Conservation (phyloP, 345 rosid genomes). For the Linum tenue region DNA sequence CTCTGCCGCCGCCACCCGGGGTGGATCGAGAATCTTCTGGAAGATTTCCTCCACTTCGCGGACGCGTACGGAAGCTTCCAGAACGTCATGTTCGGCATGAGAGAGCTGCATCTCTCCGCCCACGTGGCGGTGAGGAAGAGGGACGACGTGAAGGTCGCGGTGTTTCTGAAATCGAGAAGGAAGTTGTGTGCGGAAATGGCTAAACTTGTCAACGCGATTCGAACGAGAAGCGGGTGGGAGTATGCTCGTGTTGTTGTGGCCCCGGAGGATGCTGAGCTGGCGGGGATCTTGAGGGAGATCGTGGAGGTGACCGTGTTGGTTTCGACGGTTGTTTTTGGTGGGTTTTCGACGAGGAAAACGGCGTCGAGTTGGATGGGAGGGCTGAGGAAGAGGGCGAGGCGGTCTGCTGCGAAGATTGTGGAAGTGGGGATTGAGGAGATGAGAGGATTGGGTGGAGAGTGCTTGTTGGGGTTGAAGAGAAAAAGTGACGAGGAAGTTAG, state of each 20-base stretch:
- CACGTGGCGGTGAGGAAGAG: constrained; percentile 41
- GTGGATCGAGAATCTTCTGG: constrained; percentile 43
- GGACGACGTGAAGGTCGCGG: constrained; percentile 32
- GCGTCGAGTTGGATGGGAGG: constrained; percentile 19
- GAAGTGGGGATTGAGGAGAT: constrained; percentile 36
- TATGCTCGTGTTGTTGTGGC: constrained; percentile 10
- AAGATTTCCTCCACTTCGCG: constrained; percentile 40
- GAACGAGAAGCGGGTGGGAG: constrained; percentile 12
- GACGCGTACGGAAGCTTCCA: constrained; percentile 55
- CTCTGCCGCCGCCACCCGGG: constrained; percentile 30
- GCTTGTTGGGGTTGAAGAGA: constrained; percentile 35
- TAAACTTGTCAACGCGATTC: constrained; percentile 21
- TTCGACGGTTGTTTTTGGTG: constrained; percentile 31
- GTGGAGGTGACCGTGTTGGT: constrained; percentile 33
- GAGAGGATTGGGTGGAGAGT: constrained; percentile 20
- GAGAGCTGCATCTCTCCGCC: constrained; percentile 40
- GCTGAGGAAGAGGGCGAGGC: constrained; percentile 18
- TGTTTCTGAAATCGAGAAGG: constrained; percentile 27
- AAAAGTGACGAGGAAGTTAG: constrained; percentile 41
- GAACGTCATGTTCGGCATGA: constrained; percentile 26
- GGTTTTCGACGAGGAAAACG: constrained; percentile 24
- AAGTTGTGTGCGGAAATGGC: constrained; percentile 33
- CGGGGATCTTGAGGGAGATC: constrained; percentile 22
- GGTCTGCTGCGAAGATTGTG: constrained; percentile 2
- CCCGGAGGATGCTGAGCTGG: constrained; percentile 25